These are phyloP conservation scores for Pseudogymnoascus sp. DNA, from an alignment of 2,329 filamentous ascomycete genomes.

Conservation along the genomic window DNA sequence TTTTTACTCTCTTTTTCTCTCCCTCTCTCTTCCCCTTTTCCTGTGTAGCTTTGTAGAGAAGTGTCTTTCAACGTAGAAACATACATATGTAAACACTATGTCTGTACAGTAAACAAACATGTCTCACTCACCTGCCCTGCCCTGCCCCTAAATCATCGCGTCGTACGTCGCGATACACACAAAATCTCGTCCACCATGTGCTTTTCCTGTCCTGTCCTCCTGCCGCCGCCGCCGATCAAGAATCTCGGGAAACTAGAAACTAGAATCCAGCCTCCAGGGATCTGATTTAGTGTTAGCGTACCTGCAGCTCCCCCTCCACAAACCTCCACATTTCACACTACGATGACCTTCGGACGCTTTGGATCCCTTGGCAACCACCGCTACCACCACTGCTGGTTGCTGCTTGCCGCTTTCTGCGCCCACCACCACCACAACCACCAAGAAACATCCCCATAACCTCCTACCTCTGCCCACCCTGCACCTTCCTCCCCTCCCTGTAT, in stretches of 20 bases:
- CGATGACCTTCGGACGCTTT: not conserved
- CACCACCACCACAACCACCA: not conserved
- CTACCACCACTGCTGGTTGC: not conserved
- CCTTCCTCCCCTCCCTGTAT: not conserved
- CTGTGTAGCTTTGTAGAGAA: not conserved
- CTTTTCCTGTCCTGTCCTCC: not conserved
- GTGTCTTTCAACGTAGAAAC: not conserved
- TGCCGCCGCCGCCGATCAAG: not conserved
- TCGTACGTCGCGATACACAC: too few species aligned
- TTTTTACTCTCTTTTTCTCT: not conserved
- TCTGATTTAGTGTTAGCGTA: conserved; percentile 2
- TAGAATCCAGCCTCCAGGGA: not conserved
- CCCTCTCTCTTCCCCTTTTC: not conserved
- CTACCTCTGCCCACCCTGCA: not conserved
- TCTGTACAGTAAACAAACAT: not conserved
- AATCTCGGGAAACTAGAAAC: not conserved
- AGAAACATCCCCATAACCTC: not conserved
- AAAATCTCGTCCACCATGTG: not conserved
- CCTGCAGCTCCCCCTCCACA: conserved; percentile 6
- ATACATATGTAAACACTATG: not conserved
- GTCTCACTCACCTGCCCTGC: not conserved
- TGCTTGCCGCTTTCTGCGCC: not conserved
- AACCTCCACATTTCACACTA: not conserved
- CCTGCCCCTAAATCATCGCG: not conserved
- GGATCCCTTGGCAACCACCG: not conserved